Conservation (phyloP, 352 stramenopile species). For the Globisporangium camurandrum region DNA sequence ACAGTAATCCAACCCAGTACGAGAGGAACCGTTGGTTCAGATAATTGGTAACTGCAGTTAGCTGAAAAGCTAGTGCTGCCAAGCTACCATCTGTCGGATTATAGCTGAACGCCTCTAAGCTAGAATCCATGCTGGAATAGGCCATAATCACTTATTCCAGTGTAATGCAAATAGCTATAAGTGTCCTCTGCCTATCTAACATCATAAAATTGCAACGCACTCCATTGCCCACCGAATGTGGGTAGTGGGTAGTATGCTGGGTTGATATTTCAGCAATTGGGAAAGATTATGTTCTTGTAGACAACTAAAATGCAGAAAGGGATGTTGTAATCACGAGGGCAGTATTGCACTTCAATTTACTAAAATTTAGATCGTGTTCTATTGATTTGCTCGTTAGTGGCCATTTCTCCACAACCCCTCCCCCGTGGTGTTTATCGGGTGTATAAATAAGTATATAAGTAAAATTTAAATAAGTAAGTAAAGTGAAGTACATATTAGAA, state of each 20-base stretch:
- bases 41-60: constrained; percentile 88
- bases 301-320: no score
- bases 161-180: constrained; percentile 68
- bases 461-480: no score
- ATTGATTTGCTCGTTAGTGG: no score
- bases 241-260: constrained; percentile 19
- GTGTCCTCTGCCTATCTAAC: constrained; percentile 19
- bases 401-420: no score
- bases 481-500: no score
- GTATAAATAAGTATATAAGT: no score
- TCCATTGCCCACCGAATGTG: constrained; percentile 13
- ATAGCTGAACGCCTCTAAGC: constrained; percentile 92
- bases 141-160: constrained; percentile 71
- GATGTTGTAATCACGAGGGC: no score
- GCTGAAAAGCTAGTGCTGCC: constrained; percentile 86
- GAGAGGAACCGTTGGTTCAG: constrained; percentile 88
- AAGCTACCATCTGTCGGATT: constrained; percentile 89
- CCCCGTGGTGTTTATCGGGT: no score
- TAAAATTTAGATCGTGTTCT: no score
- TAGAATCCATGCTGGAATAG: constrained; percentile 87
- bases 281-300: constrained; percentile 84
- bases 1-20: constrained; percentile 89
- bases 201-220: constrained; percentile 33
- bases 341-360: no score
- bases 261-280: constrained; percentile 71